These are phyloP conservation scores for Furcasterigmium furcatum DNA, from an alignment of 2,329 filamentous ascomycete species.

Conservation along the genomic window DNA sequence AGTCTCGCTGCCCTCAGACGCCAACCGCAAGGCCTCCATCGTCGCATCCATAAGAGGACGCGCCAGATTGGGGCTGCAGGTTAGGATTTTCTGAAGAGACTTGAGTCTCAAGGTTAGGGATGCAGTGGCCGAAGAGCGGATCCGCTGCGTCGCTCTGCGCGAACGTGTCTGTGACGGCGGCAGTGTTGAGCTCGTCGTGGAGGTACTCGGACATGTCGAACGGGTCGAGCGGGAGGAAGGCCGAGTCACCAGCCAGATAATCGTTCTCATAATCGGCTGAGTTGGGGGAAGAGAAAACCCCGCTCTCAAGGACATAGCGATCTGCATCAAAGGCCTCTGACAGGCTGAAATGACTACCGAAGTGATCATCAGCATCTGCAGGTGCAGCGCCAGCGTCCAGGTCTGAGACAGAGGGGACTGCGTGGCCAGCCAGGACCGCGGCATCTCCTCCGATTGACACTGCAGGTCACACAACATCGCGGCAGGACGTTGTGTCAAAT, in stretches of 20 bases:
- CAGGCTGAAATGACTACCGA: conserved; percentile 66
- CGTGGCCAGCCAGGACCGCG: conserved; percentile 40
- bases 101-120: conserved; percentile 58
- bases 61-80: conserved; percentile 72
- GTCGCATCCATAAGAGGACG: conserved; percentile 72
- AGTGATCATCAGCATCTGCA: conserved; percentile 60
- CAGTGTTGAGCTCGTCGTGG: conserved; percentile 44
- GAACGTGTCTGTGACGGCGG: conserved; percentile 42
- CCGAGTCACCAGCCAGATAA: conserved; percentile 62
- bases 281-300: conserved; percentile 72
- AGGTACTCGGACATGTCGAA: conserved; percentile 55
- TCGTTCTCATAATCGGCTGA: conserved; percentile 62
- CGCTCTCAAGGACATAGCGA: conserved; percentile 74
- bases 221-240: conserved; percentile 40
- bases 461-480: conserved; percentile 99
- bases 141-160: conserved; percentile 48
- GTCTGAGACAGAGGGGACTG: conserved; percentile 35
- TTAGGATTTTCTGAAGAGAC: conserved; percentile 62
- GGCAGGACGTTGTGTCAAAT: conserved; percentile 99
- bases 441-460: conserved; percentile 85
- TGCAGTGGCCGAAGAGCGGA: conserved; percentile 47
- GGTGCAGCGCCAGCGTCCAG: conserved; percentile 47
- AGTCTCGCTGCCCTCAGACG: conserved; percentile 53
- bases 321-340: conserved; percentile 68
- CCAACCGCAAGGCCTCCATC: conserved; percentile 70